phyloP scores from a whole-genome alignment of 208 protist genomes.

The Leptomonas seymouri region DNA sequence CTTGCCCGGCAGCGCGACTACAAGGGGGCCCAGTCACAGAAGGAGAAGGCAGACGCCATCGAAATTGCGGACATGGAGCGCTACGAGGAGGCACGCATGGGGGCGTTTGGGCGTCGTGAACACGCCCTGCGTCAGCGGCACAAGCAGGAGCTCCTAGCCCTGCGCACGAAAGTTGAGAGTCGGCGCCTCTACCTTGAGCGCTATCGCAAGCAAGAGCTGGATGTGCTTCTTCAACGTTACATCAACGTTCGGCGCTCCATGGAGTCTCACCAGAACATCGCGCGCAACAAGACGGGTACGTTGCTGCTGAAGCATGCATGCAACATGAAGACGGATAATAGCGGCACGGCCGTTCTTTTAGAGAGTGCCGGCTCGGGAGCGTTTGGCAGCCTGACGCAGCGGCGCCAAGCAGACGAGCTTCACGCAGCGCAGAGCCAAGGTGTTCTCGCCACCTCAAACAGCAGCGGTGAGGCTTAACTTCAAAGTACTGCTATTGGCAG shows the following conservation, averaged over 20 bases:
- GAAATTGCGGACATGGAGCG: constrained; percentile 74
- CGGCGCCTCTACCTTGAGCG: constrained; percentile 75
- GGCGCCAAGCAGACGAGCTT: constrained; percentile 45
- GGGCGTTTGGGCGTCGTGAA: constrained; percentile 69
- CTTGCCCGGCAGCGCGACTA: constrained; percentile 92
- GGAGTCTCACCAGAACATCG: constrained; percentile 89
- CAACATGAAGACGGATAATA: constrained; percentile 83
- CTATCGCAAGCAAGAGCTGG: constrained; percentile 83
- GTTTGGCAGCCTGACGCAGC: constrained; percentile 77
- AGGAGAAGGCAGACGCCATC: constrained; percentile 76
- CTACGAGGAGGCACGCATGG: constrained; percentile 60
- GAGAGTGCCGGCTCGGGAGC: constrained; percentile 74
- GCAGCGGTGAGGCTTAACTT: not conserved
- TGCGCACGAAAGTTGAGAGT: constrained; percentile 76
- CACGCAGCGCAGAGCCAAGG: constrained; percentile 14
- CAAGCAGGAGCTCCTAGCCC: constrained; percentile 81
- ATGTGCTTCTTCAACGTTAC: constrained; percentile 88
- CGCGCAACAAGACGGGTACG: constrained; percentile 84
- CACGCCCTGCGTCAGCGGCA: constrained; percentile 68
- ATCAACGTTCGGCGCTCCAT: constrained; percentile 85
- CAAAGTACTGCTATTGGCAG: not conserved
- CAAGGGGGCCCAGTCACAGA: constrained; percentile 75
- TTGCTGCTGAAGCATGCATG: constrained; percentile 87
- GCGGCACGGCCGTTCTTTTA: constrained; percentile 70
- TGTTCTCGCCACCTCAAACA: not conserved